Evolutionary conservation across 768 basidiomycete genomes (phyloP), one percentile per base, ranked within the genome.

Genomic region (Exidia glandulosa): DNA sequence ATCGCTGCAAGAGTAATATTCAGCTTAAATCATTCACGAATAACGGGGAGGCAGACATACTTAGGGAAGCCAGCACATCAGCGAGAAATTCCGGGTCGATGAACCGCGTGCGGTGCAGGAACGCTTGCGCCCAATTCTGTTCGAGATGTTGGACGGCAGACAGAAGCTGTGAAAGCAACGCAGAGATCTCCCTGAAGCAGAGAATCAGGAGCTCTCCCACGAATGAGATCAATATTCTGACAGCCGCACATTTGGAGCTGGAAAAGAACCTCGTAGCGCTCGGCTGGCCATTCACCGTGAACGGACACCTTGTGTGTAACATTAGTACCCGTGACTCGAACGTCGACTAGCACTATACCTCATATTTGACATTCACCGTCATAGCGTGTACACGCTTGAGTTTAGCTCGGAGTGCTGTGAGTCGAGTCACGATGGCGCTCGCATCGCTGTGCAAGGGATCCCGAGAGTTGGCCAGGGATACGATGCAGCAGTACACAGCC

Each of bases 1-100:
- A 94, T 81, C 32, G 81, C 88, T 90, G 32, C 23, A 30, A 32
- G 55, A 23, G 12, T 3, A 23, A 4, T 47, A 36, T 9, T 13
- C 19, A 12, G 19, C 29, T 30, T 31, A 1, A 58, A 3, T 32
- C 32, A 16, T 19, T 13, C 9, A 16, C 3, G 34, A 19, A 1
- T 27, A 13, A n/a, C 29, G 6, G 23, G 7, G 29, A 30, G 30
- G n/a, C 13, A 56, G 30, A 67, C 81, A 56, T 61, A 87, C 87
- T 86, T 60, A 93, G 83, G 6, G 93, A 87, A 10, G 90, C 87
- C 3, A 94, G 76, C 6, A 91, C 77, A 59, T 93, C 90, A 1
- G 91, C 92, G 63, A 93, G 84, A 64, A 94, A 94, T 63, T 85
- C 82, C 0, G 85, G 77, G 67, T 94, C 90, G 34, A 85, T 74